These are phyloP conservation scores for Straminergon stramineum DNA, from an alignment of 225 moss, liverwort and hornwort species.

Conservation along the genomic window DNA sequence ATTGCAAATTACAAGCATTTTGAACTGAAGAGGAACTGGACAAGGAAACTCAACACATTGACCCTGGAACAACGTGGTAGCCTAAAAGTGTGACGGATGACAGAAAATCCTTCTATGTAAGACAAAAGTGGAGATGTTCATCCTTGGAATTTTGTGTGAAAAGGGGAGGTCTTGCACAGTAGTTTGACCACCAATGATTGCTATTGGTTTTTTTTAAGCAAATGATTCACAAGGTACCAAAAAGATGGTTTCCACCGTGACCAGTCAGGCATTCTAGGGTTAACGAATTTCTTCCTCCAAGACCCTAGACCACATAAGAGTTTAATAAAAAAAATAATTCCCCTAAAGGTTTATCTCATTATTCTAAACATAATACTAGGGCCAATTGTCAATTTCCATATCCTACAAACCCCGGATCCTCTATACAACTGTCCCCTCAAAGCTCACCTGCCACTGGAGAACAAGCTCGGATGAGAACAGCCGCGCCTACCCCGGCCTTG, in stretches of 20 bases:
- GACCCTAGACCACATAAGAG: background rate
- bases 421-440: background rate
- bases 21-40: background rate
- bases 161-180: background rate
- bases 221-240: background rate
- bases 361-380: background rate
- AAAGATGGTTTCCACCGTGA: background rate
- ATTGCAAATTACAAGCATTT: background rate
- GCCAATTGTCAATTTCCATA: background rate
- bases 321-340: background rate
- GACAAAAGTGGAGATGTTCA: background rate
- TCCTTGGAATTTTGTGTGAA: background rate
- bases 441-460: slow-evolving; percentile 72
- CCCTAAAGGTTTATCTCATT: background rate
- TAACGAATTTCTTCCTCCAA: background rate
- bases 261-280: background rate
- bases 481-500: slow-evolving; percentile 61
- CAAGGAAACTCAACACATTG: background rate
- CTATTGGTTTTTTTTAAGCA: background rate
- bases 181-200: background rate
- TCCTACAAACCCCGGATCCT: background rate
- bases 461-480: slow-evolving; percentile 86
- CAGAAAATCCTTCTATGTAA: background rate
- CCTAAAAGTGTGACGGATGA: background rate
- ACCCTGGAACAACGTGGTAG: background rate